A percentile compares a stretch with the other conserved stretches of the same genome.
These are phyloP conservation scores for Cryphonectria parasitica DNA, from an alignment of 2,329 filamentous ascomycete genomes.

Conservation along the genomic window DNA sequence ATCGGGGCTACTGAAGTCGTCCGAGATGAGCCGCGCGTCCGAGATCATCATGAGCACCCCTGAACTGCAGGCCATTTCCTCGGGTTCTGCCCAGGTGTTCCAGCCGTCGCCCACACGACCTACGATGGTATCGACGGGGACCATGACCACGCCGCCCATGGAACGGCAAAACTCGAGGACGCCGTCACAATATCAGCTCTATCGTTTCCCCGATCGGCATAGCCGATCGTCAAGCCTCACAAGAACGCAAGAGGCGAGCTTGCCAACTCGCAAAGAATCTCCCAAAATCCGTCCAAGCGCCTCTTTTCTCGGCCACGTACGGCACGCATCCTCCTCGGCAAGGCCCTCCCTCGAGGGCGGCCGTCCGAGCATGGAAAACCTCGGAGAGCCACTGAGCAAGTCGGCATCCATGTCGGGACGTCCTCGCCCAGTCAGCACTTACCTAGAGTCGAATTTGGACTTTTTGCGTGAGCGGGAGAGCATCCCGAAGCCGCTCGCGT, in stretches of 20 bases:
- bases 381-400: slow-evolving; percentile 61
- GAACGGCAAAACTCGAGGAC: slow-evolving; percentile 48
- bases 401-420: slow-evolving; percentile 46
- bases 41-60: slow-evolving; percentile 67
- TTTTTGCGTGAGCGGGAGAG: slow-evolving; percentile 78
- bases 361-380: slow-evolving; percentile 66
- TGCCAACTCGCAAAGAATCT: slow-evolving; percentile 25
- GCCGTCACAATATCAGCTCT: slow-evolving; percentile 47
- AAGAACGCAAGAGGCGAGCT: slow-evolving; percentile 37
- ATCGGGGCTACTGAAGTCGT: slow-evolving; percentile 47
- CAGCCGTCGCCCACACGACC: slow-evolving; percentile 40
- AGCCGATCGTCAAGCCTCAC: slow-evolving; percentile 47
- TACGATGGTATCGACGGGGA: slow-evolving; percentile 65
- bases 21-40: slow-evolving; percentile 62
- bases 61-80: slow-evolving; percentile 62
- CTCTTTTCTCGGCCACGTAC: slow-evolving; percentile 44
- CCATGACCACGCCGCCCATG: slow-evolving; percentile 70
- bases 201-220: slow-evolving; percentile 47
- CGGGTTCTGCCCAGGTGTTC: slow-evolving; percentile 43
- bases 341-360: slow-evolving; percentile 73
- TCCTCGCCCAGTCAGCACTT: slow-evolving; percentile 78
- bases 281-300: slow-evolving; percentile 34
- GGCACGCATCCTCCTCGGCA: slow-evolving; percentile 51
- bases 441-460: slow-evolving; percentile 81
- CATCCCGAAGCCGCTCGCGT: slow-evolving; percentile 47